Evolutionary conservation across 78 protist genomes (phyloP).

Genomic region (Tieghemostelium lacteum): DNA sequence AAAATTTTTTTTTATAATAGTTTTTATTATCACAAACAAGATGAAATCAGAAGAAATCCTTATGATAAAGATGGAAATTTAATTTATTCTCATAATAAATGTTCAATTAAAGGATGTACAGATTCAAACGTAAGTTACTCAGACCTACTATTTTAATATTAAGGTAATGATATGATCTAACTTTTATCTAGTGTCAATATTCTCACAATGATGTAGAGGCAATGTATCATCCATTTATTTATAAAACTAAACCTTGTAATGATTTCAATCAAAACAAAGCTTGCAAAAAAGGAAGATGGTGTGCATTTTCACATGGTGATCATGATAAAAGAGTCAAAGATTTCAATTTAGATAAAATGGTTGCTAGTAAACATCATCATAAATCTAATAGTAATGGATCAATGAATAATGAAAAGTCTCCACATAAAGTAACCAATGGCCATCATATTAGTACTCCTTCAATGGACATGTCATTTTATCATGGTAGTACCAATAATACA

Average conservation of each 20-base stretch:
- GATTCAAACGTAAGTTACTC: conserved; percentile 31
- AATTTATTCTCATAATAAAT: conserved; percentile 20
- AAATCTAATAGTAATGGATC: neutral
- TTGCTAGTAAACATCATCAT: neutral
- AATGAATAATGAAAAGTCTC: neutral
- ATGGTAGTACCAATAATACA: no score
- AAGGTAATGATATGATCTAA: neutral
- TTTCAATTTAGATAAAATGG: neutral
- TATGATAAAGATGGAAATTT: conserved; percentile 13
- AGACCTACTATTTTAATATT: neutral
- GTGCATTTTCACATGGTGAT: conserved; percentile 63
- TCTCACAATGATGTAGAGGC: conserved; percentile 70
- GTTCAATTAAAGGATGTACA: conserved; percentile 33
- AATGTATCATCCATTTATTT: conserved; percentile 70
- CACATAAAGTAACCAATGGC: no score
- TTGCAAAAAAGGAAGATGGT: conserved; percentile 73
- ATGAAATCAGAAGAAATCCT: conserved; percentile 63
- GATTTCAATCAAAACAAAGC: neutral
- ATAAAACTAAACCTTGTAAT: conserved; percentile 53
- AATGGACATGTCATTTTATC: no score
- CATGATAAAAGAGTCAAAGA: conserved; percentile 15
- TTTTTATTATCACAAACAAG: conserved; percentile 64
- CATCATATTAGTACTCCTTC: no score
- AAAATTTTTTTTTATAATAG: conserved; percentile 5
- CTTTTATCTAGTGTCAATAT: conserved; percentile 31